These are phyloP conservation scores for Arthrinium phaeospermum DNA, from an alignment of 2,329 filamentous ascomycete genomes.

Conservation along the genomic window DNA sequence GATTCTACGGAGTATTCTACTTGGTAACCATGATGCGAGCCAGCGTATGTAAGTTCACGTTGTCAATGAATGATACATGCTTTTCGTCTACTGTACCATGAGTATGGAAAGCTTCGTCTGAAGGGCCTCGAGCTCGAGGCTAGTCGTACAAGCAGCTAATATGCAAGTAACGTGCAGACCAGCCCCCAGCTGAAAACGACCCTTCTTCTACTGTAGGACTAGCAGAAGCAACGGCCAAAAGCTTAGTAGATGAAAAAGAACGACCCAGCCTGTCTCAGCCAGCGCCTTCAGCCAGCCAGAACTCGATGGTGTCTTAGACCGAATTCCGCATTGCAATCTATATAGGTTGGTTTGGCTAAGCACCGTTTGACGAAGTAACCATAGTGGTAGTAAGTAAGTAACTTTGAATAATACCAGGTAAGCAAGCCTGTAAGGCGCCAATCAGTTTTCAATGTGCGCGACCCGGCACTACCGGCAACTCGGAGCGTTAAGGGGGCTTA, in stretches of 20 bases:
- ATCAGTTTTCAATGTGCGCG: background rate
- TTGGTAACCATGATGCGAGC: background rate
- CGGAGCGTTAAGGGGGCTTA: background rate
- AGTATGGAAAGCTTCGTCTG: background rate
- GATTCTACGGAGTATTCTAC: background rate
- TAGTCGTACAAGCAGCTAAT: background rate
- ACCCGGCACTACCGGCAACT: background rate
- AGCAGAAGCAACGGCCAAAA: slow-evolving; percentile 6
- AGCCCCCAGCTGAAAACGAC: background rate
- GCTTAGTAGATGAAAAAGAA: background rate
- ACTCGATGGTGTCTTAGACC: background rate
- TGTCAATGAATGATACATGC: background rate
- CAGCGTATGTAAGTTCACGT: background rate
- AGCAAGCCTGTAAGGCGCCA: background rate
- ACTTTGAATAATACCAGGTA: background rate
- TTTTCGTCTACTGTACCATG: background rate
- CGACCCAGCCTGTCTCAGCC: background rate
- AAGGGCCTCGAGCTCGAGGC: background rate
- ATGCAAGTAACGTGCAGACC: background rate
- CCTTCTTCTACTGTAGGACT: background rate
- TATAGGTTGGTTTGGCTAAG: background rate
- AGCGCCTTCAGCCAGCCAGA: background rate
- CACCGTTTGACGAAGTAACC: background rate
- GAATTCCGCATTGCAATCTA: background rate
- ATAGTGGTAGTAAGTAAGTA: background rate